phyloP scores from a whole-genome alignment of 164 flowering plant genomes.

The Aristolochia fimbriata region DNA sequence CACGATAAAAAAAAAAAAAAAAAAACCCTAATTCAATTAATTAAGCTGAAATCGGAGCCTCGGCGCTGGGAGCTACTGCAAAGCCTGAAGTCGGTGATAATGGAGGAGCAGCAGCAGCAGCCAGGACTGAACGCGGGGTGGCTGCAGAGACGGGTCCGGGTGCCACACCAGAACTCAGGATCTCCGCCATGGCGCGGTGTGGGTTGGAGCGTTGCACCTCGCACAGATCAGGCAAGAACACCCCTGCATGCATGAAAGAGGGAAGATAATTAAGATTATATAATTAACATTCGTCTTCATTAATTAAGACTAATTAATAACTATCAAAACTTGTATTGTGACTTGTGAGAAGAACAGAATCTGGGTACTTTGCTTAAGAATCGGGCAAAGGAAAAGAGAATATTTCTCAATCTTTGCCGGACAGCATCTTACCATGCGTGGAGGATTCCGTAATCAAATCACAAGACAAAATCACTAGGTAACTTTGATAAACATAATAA shows the following conservation, averaged over 20 bases:
- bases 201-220: slow-evolving; percentile 42
- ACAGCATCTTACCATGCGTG: too few relatives aligned
- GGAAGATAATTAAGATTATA: background rate
- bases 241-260: slow-evolving; percentile 41
- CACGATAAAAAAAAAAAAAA: background rate
- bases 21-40: slow-evolving; percentile 6
- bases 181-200: slow-evolving; percentile 52
- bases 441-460: too few relatives aligned
- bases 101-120: slow-evolving; percentile 17
- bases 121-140: background rate
- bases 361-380: too few relatives aligned
- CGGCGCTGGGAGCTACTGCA: background rate
- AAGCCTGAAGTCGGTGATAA: slow-evolving; percentile 12
- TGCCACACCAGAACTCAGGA: slow-evolving; percentile 58
- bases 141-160: slow-evolving; percentile 34
- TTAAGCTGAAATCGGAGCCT: background rate
- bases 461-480: too few relatives aligned
- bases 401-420: too few relatives aligned
- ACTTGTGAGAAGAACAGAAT: too few relatives aligned
- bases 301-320: too few relatives aligned
- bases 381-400: too few relatives aligned
- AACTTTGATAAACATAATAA: too few relatives aligned
- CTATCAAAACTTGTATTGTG: too few relatives aligned
- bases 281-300: background rate
- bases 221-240: slow-evolving; percentile 55